phyloP scores from a whole-genome alignment of 768 basidiomycete species.

The Lyophyllum atratum region DNA sequence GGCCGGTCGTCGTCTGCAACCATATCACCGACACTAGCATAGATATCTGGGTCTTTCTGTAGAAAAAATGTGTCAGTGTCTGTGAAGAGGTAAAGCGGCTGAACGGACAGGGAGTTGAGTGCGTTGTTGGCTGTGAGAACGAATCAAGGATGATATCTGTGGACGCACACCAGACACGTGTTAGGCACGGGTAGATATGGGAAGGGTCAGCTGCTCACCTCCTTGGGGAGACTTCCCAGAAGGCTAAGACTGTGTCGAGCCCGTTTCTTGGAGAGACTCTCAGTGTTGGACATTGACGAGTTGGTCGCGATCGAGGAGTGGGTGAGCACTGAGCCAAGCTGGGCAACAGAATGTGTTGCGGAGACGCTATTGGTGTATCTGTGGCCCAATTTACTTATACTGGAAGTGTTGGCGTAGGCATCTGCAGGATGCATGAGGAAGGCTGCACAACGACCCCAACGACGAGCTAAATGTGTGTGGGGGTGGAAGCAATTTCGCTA shows the following conservation, averaged over 20 bases:
- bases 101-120: conserved; percentile 28
- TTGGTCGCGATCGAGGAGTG: conserved; percentile 8
- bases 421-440: neutral
- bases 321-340: conserved; percentile 9
- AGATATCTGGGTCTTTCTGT: conserved; percentile 3
- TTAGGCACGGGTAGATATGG: conserved; percentile 37
- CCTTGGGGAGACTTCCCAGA: conserved; percentile 30
- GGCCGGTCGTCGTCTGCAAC: conserved; percentile 37
- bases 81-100: neutral
- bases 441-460: neutral
- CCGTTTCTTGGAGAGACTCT: conserved; percentile 12
- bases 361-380: conserved; percentile 3
- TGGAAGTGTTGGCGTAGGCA: neutral
- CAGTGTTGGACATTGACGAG: conserved; percentile 14
- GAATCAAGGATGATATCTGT: conserved; percentile 42
- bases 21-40: conserved; percentile 19
- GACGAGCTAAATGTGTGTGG: neutral
- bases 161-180: conserved; percentile 44
- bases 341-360: conserved; percentile 5
- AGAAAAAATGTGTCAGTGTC: neutral
- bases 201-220: conserved; percentile 30
- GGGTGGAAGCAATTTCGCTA: neutral
- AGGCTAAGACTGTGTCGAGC: conserved; percentile 28
- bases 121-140: conserved; percentile 37
- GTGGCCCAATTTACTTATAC: neutral